Evolutionary conservation across 2,329 filamentous ascomycete species (phyloP).

Genomic region (Clarireedia paspali): DNA sequence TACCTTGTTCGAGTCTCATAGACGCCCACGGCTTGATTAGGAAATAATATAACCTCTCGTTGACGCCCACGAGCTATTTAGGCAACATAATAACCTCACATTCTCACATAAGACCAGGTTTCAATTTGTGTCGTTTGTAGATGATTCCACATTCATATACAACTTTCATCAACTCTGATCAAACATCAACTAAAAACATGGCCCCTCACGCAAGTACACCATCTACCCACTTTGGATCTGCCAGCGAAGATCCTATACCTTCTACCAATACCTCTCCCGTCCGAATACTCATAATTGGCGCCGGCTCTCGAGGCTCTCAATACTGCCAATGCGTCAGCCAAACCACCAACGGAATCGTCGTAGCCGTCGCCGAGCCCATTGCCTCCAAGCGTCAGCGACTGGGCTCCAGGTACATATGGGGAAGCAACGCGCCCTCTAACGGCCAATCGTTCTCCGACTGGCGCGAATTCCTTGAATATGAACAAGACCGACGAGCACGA

Average conservation of each 20-base stretch:
- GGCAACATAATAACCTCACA: too few relatives aligned
- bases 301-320: slow-evolving; percentile 67
- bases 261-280: slow-evolving; percentile 37
- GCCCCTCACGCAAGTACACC: slow-evolving; percentile 23
- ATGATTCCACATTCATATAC: background rate
- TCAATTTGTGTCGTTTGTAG: background rate
- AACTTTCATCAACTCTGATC: background rate
- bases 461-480: slow-evolving; percentile 69
- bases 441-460: slow-evolving; percentile 68
- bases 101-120: background rate
- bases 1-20: too few relatives aligned
- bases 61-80: too few relatives aligned
- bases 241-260: slow-evolving; percentile 20
- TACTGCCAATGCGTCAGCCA: slow-evolving; percentile 64
- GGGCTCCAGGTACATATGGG: slow-evolving; percentile 68
- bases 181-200: slow-evolving; percentile 13
- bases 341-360: slow-evolving; percentile 60
- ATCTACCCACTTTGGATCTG: background rate
- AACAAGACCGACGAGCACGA: slow-evolving; percentile 51
- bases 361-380: slow-evolving; percentile 75
- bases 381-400: slow-evolving; percentile 67
- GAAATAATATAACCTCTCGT: too few relatives aligned
- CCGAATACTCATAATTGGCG: slow-evolving; percentile 72
- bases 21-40: too few relatives aligned
- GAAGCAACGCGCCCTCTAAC: slow-evolving; percentile 37